Percentiles rank a stretch among this genome's conserved stretches.
Conservation (phyloP, 148 eudicot species). For the Pouteria glomerata region DNA sequence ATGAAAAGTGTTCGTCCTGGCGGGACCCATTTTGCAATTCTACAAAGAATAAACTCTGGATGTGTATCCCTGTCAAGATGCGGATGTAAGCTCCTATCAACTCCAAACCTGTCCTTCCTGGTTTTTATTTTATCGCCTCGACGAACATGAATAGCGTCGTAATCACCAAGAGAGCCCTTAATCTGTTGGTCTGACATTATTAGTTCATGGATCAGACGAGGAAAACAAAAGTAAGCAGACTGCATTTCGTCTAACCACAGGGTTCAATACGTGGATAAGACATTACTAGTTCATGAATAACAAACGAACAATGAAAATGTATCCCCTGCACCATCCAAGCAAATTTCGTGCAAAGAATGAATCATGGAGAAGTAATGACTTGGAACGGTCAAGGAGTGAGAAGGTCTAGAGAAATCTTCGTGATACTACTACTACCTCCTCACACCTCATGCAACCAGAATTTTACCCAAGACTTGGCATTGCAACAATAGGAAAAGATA, state of each 20-base stretch:
- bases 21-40: constrained; percentile 83
- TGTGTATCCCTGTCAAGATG: constrained; percentile 90
- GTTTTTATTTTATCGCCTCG: constrained; percentile 87
- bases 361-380: neutral
- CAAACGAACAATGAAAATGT: neutral
- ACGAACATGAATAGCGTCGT: constrained; percentile 96
- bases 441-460: neutral
- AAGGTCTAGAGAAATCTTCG: neutral
- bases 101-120: constrained; percentile 84
- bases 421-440: neutral
- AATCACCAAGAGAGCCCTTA: constrained; percentile 76
- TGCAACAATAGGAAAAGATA: neutral
- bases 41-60: constrained; percentile 72
- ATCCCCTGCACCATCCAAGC: neutral
- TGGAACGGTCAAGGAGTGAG: too few species aligned
- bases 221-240: neutral
- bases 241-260: neutral
- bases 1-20: constrained; percentile 75
- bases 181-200: constrained; percentile 43
- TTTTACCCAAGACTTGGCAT: neutral
- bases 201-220: constrained; percentile 13
- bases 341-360: neutral
- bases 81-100: constrained; percentile 66
- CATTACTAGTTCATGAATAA: too few species aligned
- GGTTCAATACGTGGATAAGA: neutral